Percentiles rank a stretch among this genome's conserved stretches.
Evolutionary conservation across 169 alveolate species (phyloP).

Genomic region (Plasmodium gaboni): DNA sequence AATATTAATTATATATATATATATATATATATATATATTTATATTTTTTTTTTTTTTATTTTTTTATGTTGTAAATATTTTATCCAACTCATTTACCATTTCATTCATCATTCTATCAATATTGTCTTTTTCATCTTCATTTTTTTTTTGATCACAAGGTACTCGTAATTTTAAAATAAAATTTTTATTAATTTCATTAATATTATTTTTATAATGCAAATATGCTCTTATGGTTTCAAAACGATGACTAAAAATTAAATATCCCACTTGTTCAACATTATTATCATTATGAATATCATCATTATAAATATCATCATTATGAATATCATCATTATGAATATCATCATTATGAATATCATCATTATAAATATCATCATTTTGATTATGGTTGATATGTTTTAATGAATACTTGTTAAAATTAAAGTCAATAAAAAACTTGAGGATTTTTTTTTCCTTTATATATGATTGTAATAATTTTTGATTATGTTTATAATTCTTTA

Average conservation of each 20-base stretch:
- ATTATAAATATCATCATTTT: too few species aligned
- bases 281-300: neutral
- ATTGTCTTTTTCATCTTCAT: constrained; percentile 12
- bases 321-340: too few species aligned
- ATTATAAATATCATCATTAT: too few species aligned
- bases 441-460: constrained; percentile 11
- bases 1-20: too few species aligned
- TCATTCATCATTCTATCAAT: constrained; percentile 48
- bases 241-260: constrained; percentile 30
- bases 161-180: constrained; percentile 23
- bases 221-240: constrained; percentile 55
- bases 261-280: constrained; percentile 17
- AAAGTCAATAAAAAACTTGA: constrained; percentile 42
- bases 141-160: constrained; percentile 14
- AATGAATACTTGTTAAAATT: constrained; percentile 18
- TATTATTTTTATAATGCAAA: constrained; percentile 24
- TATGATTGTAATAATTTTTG: constrained; percentile 9
- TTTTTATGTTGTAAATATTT: constrained; percentile 1
- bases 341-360: too few species aligned
- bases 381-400: neutral
- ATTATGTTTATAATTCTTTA: constrained; percentile 19
- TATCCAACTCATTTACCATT: constrained; percentile 54
- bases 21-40: too few species aligned
- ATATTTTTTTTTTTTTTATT: too few species aligned
- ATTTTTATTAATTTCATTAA: constrained; percentile 9